Evolutionary conservation across 148 eudicot species (phyloP).

Genomic region (Rhododendron mucronatum): DNA sequence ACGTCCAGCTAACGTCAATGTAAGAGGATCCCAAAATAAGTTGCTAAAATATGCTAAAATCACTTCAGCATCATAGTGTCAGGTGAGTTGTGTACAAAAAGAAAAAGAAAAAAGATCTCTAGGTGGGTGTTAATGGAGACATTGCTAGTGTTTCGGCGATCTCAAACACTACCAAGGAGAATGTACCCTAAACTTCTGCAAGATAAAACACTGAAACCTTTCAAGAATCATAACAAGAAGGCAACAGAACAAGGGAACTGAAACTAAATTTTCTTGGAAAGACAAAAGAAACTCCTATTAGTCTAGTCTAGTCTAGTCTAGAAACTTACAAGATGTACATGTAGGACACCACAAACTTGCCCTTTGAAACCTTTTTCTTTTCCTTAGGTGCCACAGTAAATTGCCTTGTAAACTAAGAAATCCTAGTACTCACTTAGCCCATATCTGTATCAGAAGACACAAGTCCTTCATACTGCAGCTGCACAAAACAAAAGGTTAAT

Average conservation of each 20-base stretch:
- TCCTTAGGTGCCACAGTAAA: neutral
- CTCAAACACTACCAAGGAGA: neutral
- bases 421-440: constrained; percentile 8
- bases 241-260: neutral
- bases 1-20: neutral
- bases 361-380: neutral
- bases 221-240: neutral
- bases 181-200: neutral
- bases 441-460: constrained; percentile 30
- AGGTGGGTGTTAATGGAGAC: neutral
- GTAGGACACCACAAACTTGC: neutral
- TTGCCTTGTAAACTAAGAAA: neutral
- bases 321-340: neutral
- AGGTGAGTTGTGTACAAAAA: too few species aligned
- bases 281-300: neutral
- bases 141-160: neutral
- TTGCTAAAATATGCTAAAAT: neutral
- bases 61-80: neutral
- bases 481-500: constrained; percentile 24
- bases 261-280: constrained; percentile 1
- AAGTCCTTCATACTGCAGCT: constrained; percentile 64
- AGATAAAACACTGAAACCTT: neutral
- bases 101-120: too few species aligned
- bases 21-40: neutral
- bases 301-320: neutral